A percentile compares a stretch with the other conserved stretches of the same genome.
These are phyloP conservation scores for Astrephomene gubernaculifera DNA, from an alignment of 139 green algal genomes.

Conservation along the genomic window DNA sequence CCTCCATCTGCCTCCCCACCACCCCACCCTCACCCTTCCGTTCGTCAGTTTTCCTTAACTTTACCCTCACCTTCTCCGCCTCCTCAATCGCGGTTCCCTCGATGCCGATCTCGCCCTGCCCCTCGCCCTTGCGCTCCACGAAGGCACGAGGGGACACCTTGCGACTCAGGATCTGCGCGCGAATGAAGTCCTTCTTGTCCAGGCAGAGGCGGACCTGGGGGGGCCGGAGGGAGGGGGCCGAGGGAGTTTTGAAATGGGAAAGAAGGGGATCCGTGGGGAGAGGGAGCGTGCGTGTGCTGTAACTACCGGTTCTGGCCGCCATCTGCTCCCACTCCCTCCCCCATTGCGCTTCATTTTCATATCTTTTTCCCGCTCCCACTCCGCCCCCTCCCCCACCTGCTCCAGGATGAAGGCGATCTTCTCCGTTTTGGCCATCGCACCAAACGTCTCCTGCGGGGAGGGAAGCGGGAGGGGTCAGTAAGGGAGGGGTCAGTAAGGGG, in stretches of 20 bases:
- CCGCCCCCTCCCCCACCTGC: conserved; percentile 85
- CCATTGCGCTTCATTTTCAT: no score
- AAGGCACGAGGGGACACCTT: conserved; percentile 96
- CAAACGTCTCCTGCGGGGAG: conserved; percentile 93
- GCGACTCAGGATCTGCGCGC: conserved; percentile 91
- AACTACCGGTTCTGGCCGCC: no score
- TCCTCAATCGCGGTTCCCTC: conserved; percentile 93
- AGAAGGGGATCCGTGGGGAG: not conserved
- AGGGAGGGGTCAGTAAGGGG: not conserved
- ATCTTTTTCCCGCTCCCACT: not conserved
- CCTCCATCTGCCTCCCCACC: not conserved
- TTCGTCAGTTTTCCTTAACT: no score
- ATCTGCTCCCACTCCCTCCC: no score
- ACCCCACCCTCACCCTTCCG: no score
- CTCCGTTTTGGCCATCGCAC: conserved; percentile 97
- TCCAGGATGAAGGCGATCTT: conserved; percentile 99
- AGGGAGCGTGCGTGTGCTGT: no score
- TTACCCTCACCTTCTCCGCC: conserved; percentile 73
- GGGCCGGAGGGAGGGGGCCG: not conserved
- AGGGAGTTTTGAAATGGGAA: not conserved
- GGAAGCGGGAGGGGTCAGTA: not conserved
- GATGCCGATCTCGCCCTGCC: conserved; percentile 89
- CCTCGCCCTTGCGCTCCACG: conserved; percentile 76
- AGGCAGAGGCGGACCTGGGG: conserved; percentile 91
- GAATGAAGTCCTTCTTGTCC: conserved; percentile 92